Evolutionary conservation across 2,329 filamentous ascomycete genomes (phyloP), one percentile per base, ranked within the genome.

Genomic region (Epichloe typhina): DNA sequence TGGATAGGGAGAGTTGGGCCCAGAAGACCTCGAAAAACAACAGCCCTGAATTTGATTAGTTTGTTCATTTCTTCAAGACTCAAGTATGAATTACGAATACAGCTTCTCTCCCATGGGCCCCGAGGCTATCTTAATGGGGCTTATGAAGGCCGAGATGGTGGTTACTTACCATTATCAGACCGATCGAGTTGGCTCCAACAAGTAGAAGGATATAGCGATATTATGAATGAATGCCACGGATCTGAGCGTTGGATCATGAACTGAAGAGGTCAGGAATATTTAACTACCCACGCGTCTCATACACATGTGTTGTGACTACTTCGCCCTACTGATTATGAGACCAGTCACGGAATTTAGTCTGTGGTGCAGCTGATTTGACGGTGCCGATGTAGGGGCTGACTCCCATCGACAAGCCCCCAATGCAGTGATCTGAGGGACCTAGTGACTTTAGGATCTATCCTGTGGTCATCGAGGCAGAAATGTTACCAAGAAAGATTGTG

Each of bases 1-100:
- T 8, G 73, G 71, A 54, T 78, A 79, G 21, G 76, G 75, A 47
- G 75, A 76, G 61, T 75, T 76, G 11, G 74, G 70, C 53, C 72
- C 74, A 26, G 70, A 66, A 36, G 74, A 67, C 46, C 69, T 70
- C 42, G 77, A 81, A 60, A 79, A 69, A 61, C 77, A 81, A 65
- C 78, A 82, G 59, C 78, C 78, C 78, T 80, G 54, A n/a, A 8
- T 8, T 31, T 4, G n/a, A 19, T 52, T 19, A 52, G 43, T 23
- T 19, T 41, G 12, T 46, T 46, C 15, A 13, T 31, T 31, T 31
- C 3, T 4, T 31, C 26, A 11, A 31, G 26, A 15, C 23, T 37
- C 3, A 13, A 23, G 21, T 7, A 45, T 13, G 41, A 19, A 38
- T 36, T 40, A 33, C n/a, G 7, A 47, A 42, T 17, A 35, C 21